Evolutionary conservation across 202 grass and related monocot genomes (phyloP).

Genomic region (Schoenoplectus triqueter): DNA sequence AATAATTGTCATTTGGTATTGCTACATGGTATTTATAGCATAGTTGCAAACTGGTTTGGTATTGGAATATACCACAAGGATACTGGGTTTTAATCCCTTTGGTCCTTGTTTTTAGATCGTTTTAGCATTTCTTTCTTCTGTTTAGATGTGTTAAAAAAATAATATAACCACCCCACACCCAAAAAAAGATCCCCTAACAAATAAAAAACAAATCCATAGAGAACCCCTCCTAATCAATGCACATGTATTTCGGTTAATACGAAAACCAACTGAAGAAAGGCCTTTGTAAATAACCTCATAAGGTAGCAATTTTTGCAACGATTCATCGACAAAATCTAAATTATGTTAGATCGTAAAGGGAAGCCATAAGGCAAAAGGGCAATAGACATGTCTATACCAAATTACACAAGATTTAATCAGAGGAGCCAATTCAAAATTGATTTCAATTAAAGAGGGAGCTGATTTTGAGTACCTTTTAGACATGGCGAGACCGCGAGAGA

Average conservation of each 20-base stretch:
- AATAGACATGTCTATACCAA: too few relatives aligned
- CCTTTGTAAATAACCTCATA: too few relatives aligned
- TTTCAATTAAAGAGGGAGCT: neutral
- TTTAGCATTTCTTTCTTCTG: neutral
- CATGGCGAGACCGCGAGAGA: neutral
- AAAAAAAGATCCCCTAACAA: too few relatives aligned
- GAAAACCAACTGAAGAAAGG: neutral
- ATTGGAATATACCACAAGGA: neutral
- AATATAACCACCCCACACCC: too few relatives aligned
- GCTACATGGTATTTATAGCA: neutral
- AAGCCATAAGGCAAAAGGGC: neutral
- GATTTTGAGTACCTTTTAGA: constrained; percentile 22
- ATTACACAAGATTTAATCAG: too few relatives aligned
- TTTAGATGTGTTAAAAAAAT: neutral
- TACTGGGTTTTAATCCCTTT: neutral
- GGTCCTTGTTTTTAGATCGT: neutral
- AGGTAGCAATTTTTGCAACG: neutral
- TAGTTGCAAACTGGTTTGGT: neutral
- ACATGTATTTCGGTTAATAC: neutral
- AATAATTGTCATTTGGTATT: neutral
- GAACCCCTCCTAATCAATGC: too few relatives aligned
- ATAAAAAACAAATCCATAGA: too few relatives aligned
- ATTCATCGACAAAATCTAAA: neutral
- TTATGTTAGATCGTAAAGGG: neutral
- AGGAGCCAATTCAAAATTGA: too few relatives aligned